Percentiles rank a stretch among this genome's conserved stretches.
These are phyloP conservation scores for Euphorbia celastroides DNA, from an alignment of 441 rosid species.

Conservation along the genomic window DNA sequence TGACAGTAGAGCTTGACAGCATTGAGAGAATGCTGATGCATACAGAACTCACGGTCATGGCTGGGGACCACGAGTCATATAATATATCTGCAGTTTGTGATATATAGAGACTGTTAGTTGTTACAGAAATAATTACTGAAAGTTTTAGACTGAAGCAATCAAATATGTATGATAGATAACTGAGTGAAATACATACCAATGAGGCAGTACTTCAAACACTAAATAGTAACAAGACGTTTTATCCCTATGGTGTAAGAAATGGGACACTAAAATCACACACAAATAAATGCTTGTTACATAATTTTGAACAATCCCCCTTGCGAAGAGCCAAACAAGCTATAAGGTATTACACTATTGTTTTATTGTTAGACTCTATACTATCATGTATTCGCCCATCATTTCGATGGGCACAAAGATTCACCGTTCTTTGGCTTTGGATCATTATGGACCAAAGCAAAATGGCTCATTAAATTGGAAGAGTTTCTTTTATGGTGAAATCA, in stretches of 20 bases:
- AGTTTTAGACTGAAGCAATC: conserved; percentile 1
- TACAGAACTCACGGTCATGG: conserved; percentile 96
- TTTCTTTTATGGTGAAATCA: too few species aligned
- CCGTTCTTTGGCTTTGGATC: too few species aligned
- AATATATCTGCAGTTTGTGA: conserved; percentile 58
- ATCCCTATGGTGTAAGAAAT: background rate
- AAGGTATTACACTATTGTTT: background rate
- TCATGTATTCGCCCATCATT: too few species aligned
- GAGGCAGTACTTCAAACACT: background rate
- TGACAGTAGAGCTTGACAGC: conserved; percentile 93
- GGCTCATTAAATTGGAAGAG: too few species aligned
- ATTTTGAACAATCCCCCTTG: background rate
- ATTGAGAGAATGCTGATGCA: conserved; percentile 99
- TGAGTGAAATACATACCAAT: background rate
- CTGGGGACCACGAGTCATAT: conserved; percentile 99
- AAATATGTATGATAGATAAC: background rate
- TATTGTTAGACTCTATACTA: too few species aligned
- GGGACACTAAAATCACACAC: background rate
- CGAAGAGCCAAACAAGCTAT: background rate
- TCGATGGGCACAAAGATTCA: too few species aligned
- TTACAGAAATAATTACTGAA: conserved; percentile 13
- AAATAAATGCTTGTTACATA: background rate
- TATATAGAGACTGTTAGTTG: conserved; percentile 11
- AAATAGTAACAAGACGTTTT: background rate
- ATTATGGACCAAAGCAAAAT: too few species aligned